Evolutionary conservation across 345 rosid species (phyloP).

Genomic region (Reutealis trisperma): DNA sequence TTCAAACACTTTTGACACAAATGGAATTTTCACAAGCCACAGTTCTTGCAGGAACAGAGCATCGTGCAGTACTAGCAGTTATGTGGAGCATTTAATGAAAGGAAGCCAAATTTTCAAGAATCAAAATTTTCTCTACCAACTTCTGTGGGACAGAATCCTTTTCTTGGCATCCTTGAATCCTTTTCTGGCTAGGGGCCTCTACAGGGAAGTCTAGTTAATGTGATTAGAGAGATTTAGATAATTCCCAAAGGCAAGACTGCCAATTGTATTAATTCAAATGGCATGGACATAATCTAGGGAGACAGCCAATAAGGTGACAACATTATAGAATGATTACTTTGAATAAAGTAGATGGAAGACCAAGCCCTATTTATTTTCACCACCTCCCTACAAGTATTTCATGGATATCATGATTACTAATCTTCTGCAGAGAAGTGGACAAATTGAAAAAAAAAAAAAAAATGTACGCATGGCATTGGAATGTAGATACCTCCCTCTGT

Average conservation of each 20-base stretch:
- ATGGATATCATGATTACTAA: too few species aligned
- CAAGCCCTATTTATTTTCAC: neutral
- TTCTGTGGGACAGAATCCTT: neutral
- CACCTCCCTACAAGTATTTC: neutral
- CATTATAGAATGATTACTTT: neutral
- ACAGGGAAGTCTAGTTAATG: neutral
- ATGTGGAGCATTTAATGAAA: neutral
- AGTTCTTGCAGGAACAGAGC: neutral
- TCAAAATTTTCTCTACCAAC: neutral
- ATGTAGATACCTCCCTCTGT: conserved; percentile 72
- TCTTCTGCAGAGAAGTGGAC: neutral
- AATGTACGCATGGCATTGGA: neutral
- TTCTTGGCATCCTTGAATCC: neutral
- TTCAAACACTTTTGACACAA: neutral
- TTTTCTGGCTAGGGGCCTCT: neutral
- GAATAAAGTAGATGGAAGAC: neutral
- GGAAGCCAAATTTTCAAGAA: neutral
- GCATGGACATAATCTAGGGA: neutral
- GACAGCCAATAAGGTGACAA: neutral
- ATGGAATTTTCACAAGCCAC: neutral
- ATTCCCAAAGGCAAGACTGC: neutral
- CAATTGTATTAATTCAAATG: neutral
- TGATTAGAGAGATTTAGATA: neutral
- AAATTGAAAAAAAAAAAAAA: too few species aligned
- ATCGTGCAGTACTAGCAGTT: neutral